Evolutionary conservation across 1,139 yeast species (phyloP).

Genomic region (Waltiozyma sp.): DNA sequence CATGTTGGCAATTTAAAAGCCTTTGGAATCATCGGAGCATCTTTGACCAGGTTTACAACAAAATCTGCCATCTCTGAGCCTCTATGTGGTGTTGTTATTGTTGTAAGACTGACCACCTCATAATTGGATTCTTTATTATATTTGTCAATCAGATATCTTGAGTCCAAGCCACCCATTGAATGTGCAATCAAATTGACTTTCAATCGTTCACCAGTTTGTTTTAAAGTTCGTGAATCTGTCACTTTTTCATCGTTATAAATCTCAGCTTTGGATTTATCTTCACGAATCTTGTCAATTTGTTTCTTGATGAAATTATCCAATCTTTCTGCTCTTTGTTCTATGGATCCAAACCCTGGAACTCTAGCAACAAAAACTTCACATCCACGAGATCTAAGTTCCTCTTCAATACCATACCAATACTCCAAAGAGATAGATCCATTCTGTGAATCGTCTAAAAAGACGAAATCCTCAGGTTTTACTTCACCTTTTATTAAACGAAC

Average conservation of each 20-base stretch:
- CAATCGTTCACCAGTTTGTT: conserved; percentile 19
- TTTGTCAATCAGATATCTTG: conserved; percentile 60
- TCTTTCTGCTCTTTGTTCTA: conserved; percentile 54
- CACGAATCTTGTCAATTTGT: conserved; percentile 27
- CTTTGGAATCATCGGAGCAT: conserved; percentile 2
- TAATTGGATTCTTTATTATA: conserved; percentile 32
- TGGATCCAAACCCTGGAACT: conserved; percentile 77
- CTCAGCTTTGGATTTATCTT: conserved; percentile 20
- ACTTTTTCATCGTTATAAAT: conserved; percentile 22
- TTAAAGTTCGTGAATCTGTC: conserved; percentile 9
- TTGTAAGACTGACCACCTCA: conserved; percentile 61
- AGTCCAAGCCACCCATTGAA: conserved; percentile 91
- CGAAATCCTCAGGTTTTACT: conserved; percentile 11
- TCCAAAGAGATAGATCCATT: conserved; percentile 37
- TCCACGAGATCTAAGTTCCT: conserved; percentile 49
- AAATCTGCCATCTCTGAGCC: conserved; percentile 83
- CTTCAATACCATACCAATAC: conserved; percentile 75
- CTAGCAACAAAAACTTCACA: conserved; percentile 60
- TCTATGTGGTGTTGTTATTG: conserved; percentile 79
- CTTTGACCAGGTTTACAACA: conserved; percentile 28
- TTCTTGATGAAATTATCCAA: conserved; percentile 42
- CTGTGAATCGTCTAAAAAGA: conserved; percentile 7
- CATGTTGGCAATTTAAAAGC: conserved; percentile 30
- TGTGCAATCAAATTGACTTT: conserved; percentile 76
- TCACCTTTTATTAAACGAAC: conserved; percentile 17